A percentile compares a stretch with the other conserved stretches of the same genome.
phyloP scores from a whole-genome alignment of 2,329 filamentous ascomycete genomes.

The Delphinella strobiligena region DNA sequence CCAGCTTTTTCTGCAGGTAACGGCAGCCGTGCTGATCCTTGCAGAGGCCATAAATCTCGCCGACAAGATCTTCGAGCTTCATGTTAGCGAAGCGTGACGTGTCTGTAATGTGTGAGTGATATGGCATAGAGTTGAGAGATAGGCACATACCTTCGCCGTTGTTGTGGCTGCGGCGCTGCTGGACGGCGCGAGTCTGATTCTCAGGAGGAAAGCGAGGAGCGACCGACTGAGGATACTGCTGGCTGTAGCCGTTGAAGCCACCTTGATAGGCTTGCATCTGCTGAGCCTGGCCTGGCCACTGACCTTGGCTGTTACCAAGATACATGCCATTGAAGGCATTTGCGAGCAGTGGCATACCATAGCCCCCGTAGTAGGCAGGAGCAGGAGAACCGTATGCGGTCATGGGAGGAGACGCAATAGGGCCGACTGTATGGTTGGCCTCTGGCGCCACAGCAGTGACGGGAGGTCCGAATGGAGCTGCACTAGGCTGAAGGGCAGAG shows the following conservation, averaged over 20 bases:
- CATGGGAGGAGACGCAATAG: constrained; percentile 14
- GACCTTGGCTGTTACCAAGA: constrained; percentile 26
- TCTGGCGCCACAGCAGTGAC: constrained; percentile 24
- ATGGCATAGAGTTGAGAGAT: too few relatives aligned
- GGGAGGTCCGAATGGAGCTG: constrained; percentile 63
- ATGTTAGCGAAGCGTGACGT: constrained; percentile 70
- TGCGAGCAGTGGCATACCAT: constrained; percentile 50
- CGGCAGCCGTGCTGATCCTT: constrained; percentile 98
- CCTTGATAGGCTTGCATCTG: constrained; percentile 29
- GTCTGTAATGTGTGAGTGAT: constrained; percentile 40
- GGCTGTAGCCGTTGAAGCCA: constrained; percentile 44
- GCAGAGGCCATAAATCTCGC: constrained; percentile 80
- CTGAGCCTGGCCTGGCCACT: constrained; percentile 12
- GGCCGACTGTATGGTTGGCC: constrained; percentile 9
- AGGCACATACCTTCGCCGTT: too few relatives aligned
- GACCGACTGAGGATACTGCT: constrained; percentile 25
- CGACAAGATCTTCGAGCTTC: constrained; percentile 65
- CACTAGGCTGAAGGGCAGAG: constrained; percentile 67
- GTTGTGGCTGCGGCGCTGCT: constrained; percentile 62
- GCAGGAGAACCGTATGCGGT: constrained; percentile 14
- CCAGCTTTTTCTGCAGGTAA: constrained; percentile 92
- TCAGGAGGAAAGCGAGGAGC: constrained; percentile 48
- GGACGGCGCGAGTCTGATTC: constrained; percentile 63
- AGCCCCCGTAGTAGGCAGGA: constrained; percentile 35
- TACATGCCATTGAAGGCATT: constrained; percentile 58